Evolutionary conservation across 371 early-diverging fungal species (phyloP).

Genomic region (Circinella umbellata): DNA sequence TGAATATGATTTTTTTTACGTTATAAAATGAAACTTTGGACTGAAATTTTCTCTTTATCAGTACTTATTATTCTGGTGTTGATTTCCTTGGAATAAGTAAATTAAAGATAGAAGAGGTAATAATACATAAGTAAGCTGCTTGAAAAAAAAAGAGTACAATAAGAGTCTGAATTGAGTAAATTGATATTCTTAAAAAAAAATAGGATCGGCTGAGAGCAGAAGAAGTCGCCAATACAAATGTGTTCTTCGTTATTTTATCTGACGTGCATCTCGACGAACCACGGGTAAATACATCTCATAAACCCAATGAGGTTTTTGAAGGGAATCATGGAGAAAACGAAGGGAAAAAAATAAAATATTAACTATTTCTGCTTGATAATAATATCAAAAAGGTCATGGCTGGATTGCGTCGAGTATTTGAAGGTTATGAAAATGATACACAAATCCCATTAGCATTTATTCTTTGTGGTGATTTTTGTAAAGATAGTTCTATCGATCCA

Average conservation of each 20-base stretch:
- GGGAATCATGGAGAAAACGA: not conserved
- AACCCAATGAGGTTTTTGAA: not conserved
- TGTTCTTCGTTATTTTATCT: constrained; percentile 77
- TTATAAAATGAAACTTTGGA: too few relatives aligned
- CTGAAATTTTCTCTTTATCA: constrained; percentile 3
- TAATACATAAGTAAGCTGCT: too few relatives aligned
- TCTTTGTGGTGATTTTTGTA: constrained; percentile 86
- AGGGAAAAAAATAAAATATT: not conserved
- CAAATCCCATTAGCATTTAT: constrained; percentile 82
- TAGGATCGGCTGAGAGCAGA: constrained; percentile 34
- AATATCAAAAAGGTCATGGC: constrained; percentile 42
- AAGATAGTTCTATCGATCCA: constrained; percentile 33
- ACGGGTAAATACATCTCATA: constrained; percentile 46
- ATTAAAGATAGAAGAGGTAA: constrained; percentile 54
- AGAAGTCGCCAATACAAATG: constrained; percentile 61
- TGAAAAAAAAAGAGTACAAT: not conserved
- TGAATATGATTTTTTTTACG: too few relatives aligned
- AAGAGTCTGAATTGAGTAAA: not conserved
- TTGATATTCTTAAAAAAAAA: not conserved
- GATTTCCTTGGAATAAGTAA: constrained; percentile 64
- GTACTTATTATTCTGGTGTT: constrained; percentile 54
- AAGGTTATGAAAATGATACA: constrained; percentile 62
- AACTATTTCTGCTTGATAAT: not conserved
- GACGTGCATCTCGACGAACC: constrained; percentile 89
- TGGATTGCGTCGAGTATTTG: constrained; percentile 69